Percentiles rank a stretch among this genome's conserved stretches.
Evolutionary conservation across 1,284 basidiomycete species (phyloP).

Genomic region (Apiotrichum laibachii): DNA sequence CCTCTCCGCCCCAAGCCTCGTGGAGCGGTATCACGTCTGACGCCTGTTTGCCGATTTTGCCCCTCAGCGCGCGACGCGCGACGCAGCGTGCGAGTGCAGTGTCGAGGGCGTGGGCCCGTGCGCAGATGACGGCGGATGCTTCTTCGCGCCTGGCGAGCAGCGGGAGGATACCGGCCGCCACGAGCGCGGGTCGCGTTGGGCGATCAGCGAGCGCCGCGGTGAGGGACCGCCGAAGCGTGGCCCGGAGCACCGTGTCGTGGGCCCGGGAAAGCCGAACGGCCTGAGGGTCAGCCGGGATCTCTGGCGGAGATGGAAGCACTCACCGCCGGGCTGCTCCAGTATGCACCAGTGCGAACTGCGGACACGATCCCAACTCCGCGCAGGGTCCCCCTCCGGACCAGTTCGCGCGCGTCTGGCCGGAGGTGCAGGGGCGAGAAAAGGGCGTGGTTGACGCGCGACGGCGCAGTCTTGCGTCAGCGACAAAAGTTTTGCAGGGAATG

Average conservation of each 20-base stretch:
- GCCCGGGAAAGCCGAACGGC: constrained; percentile 27
- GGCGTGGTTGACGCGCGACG: constrained; percentile 21
- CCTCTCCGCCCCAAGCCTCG: constrained; percentile 7
- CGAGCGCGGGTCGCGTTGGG: constrained; percentile 14
- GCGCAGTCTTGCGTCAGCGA: constrained; percentile 21
- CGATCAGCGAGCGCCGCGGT: constrained; percentile 12
- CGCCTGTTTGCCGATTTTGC: constrained; percentile 1
- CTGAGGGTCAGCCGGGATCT: constrained; percentile 10
- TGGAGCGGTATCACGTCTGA: constrained; percentile 12
- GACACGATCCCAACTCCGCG: constrained; percentile 26
- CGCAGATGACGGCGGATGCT: constrained; percentile 16
- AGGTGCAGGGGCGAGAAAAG: constrained; percentile 23
- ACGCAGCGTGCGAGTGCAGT: constrained; percentile 11
- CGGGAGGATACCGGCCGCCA: constrained; percentile 23
- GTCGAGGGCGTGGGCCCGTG: constrained; percentile 20
- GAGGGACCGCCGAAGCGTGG: constrained; percentile 18
- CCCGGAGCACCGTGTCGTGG: constrained; percentile 21
- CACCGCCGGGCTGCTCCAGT: constrained; percentile 26
- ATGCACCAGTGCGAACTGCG: constrained; percentile 17
- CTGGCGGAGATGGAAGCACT: not conserved
- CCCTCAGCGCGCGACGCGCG: constrained; percentile 17
- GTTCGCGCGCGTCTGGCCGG: constrained; percentile 26
- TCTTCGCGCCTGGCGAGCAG: constrained; percentile 1
- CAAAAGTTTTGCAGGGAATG: not conserved
- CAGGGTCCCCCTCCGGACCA: constrained; percentile 28